phyloP scores from a whole-genome alignment of 1,139 yeast species.

The Blastobotrys petasosporus region DNA sequence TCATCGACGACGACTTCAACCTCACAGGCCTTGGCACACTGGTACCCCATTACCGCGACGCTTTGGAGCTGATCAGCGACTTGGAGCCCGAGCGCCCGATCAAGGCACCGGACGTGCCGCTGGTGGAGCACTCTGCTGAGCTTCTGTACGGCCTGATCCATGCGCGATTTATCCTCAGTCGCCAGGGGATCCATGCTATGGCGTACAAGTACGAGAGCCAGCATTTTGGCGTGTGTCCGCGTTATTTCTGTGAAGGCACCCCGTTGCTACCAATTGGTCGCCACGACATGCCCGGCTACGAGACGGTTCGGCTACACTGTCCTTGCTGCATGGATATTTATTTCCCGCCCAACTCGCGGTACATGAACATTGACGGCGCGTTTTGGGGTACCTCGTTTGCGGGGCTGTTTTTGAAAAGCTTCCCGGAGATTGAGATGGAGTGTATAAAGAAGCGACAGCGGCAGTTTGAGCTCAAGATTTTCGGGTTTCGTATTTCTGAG shows the following conservation, averaged over 20 bases:
- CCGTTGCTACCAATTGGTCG: conserved; percentile 89
- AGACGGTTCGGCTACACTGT: conserved; percentile 86
- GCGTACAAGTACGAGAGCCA: conserved; percentile 89
- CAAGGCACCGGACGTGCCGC: conserved; percentile 62
- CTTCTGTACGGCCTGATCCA: conserved; percentile 88
- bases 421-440: conserved; percentile 67
- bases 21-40: conserved; percentile 80
- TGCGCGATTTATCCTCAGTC: conserved; percentile 82
- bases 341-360: conserved; percentile 78
- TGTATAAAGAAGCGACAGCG: conserved; percentile 47
- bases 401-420: conserved; percentile 82
- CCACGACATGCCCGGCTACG: conserved; percentile 84
- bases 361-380: conserved; percentile 88
- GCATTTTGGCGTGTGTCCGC: conserved; percentile 88
- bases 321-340: conserved; percentile 92
- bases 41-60: conserved; percentile 89
- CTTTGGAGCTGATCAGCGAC: conserved; percentile 83
- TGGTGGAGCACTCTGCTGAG: conserved; percentile 87
- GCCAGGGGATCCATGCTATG: conserved; percentile 89
- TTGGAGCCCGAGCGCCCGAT: conserved; percentile 64
- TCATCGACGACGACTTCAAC: conserved; percentile 94
- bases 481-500: conserved; percentile 82
- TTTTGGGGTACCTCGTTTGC: conserved; percentile 96
- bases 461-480: conserved; percentile 65
- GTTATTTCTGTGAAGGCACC: conserved; percentile 88